A percentile compares a stretch with the other conserved stretches of the same genome.
These are phyloP conservation scores for Mortierella antarctica DNA, from an alignment of 192 early-diverging fungal species.

Conservation along the genomic window DNA sequence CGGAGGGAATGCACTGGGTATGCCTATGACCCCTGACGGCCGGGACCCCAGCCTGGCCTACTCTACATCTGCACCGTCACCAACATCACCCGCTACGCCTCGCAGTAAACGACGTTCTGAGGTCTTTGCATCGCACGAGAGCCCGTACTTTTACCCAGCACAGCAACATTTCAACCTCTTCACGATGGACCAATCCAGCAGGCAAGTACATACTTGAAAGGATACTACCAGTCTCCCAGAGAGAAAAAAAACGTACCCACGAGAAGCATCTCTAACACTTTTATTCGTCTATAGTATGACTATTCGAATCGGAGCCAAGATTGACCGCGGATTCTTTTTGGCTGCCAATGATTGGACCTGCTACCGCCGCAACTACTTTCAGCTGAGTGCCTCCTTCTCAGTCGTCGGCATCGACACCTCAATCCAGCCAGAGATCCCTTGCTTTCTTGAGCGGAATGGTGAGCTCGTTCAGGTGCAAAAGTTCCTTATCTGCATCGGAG, in stretches of 20 bases:
- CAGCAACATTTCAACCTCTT: slow-evolving; percentile 73
- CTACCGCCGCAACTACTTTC: slow-evolving; percentile 96
- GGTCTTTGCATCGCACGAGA: slow-evolving; percentile 61
- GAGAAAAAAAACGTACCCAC: background rate
- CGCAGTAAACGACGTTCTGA: slow-evolving; percentile 33
- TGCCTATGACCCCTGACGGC: slow-evolving; percentile 21
- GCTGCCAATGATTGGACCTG: slow-evolving; percentile 93
- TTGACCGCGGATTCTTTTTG: slow-evolving; percentile 94
- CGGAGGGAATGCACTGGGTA: background rate
- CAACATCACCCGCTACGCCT: slow-evolving; percentile 4
- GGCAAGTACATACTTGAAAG: slow-evolving; percentile 34
- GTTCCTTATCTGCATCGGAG: slow-evolving; percentile 83
- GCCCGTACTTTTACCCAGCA: slow-evolving; percentile 77
- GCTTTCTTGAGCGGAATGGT: slow-evolving; percentile 71
- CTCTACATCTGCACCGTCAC: slow-evolving; percentile 29
- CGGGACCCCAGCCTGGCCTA: slow-evolving; percentile 10
- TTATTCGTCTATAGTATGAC: slow-evolving; percentile 55
- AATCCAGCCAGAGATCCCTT: slow-evolving; percentile 64
- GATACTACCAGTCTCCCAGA: too few species aligned
- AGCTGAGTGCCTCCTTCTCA: slow-evolving; percentile 77
- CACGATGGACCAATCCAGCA: slow-evolving; percentile 68
- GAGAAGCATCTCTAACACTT: background rate
- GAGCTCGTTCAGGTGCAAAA: slow-evolving; percentile 64
- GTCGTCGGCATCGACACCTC: slow-evolving; percentile 58
- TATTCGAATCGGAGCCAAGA: slow-evolving; percentile 75